phyloP scores from a whole-genome alignment of 2,329 filamentous ascomycete genomes.

The Cladosporium sp. region DNA sequence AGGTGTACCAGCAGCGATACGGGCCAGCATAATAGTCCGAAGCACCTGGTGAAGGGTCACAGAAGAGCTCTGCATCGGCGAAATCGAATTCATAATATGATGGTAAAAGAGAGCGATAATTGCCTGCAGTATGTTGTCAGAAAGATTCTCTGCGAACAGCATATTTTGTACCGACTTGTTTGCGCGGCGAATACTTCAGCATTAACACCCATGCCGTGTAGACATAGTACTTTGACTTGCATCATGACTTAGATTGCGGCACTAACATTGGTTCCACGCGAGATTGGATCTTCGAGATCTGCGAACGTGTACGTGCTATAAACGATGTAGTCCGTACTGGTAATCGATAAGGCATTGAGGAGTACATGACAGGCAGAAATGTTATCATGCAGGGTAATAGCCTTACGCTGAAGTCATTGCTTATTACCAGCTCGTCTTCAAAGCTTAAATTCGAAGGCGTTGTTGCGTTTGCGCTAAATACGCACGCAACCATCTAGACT shows the following conservation, averaged over 20 bases:
- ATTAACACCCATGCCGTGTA: not conserved
- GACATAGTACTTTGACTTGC: not conserved
- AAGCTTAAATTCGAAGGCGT: not conserved
- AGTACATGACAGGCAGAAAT: not conserved
- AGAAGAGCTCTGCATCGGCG: not conserved
- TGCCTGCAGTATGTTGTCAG: not conserved
- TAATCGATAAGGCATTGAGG: not conserved
- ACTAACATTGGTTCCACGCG: not conserved
- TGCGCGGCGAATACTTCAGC: not conserved
- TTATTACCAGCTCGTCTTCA: not conserved
- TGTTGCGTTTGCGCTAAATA: not conserved
- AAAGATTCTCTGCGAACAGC: not conserved
- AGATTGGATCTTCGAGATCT: not conserved
- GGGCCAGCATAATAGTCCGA: not conserved
- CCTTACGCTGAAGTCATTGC: not conserved
- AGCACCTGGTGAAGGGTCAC: not conserved
- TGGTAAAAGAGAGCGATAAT: not conserved
- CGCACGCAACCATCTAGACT: not conserved
- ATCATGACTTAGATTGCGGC: not conserved
- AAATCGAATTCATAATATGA: not conserved
- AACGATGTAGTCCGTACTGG: not conserved
- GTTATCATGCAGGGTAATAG: not conserved
- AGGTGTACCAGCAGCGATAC: not conserved
- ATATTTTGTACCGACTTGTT: not conserved
- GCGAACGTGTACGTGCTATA: not conserved